These are phyloP conservation scores for Eimeria tenella DNA, from an alignment of 169 alveolate species.

Conservation along the genomic window DNA sequence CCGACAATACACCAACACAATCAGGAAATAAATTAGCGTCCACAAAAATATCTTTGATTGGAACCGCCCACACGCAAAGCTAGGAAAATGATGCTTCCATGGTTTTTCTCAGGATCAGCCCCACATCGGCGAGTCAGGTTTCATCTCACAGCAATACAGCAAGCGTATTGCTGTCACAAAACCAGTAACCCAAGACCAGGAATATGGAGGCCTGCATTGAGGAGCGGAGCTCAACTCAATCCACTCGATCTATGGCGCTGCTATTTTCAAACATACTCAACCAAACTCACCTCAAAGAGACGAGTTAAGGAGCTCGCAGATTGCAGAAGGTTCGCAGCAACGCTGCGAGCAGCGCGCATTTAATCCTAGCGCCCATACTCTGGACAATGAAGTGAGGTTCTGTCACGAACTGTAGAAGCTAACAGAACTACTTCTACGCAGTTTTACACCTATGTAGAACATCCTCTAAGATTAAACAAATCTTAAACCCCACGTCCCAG, in stretches of 20 bases:
- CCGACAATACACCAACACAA: too few relatives aligned
- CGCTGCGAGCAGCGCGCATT: constrained; percentile 16
- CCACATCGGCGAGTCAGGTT: constrained; percentile 58
- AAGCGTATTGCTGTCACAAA: background rate
- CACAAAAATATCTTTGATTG: background rate
- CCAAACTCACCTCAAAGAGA: background rate
- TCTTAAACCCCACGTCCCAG: too few relatives aligned
- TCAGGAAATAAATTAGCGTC: too few relatives aligned
- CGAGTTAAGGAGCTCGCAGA: constrained; percentile 48
- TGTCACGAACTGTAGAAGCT: background rate
- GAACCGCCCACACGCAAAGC: background rate
- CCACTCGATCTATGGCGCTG: constrained; percentile 67
- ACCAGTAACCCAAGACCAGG: constrained; percentile 73
- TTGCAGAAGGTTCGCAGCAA: constrained; percentile 75
- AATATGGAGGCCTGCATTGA: constrained; percentile 39
- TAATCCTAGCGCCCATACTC: constrained; percentile 41
- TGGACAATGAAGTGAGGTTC: background rate
- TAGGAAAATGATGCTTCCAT: constrained; percentile 29
- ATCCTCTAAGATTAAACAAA: too few relatives aligned
- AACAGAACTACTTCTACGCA: too few relatives aligned
- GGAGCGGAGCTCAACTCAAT: constrained; percentile 67
- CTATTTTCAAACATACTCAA: constrained; percentile 71
- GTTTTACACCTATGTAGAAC: too few relatives aligned
- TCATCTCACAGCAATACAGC: background rate
- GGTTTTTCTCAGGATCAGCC: constrained; percentile 70